phyloP scores from a whole-genome alignment of 2,329 filamentous ascomycete genomes.

The Nannizziopsis barbatae region DNA sequence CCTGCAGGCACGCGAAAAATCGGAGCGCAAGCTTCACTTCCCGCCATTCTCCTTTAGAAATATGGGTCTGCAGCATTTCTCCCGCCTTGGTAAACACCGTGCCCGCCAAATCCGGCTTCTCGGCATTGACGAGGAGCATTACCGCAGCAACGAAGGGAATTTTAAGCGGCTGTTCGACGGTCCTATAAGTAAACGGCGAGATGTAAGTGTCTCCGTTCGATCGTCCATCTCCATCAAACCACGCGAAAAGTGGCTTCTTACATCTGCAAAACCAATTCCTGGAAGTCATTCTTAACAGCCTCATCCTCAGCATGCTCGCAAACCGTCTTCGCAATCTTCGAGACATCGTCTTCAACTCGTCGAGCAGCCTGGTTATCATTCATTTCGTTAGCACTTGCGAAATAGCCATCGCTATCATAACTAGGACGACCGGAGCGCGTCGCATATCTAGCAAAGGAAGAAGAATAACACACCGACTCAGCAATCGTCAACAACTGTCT shows the following conservation, averaged over 20 bases:
- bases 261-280: conserved; percentile 65
- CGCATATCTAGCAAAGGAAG: too few relatives aligned
- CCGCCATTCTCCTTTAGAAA: conserved; percentile 70
- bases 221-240: not conserved
- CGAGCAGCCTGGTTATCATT: conserved; percentile 46
- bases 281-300: conserved; percentile 61
- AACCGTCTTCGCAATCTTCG: conserved; percentile 61
- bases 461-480: conserved; percentile 47
- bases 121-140: conserved; percentile 64
- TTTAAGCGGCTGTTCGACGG: conserved; percentile 88
- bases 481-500: conserved; percentile 70
- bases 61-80: conserved; percentile 52
- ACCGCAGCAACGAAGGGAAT: conserved; percentile 88
- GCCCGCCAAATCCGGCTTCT: conserved; percentile 62
- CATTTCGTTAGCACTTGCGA: not conserved
- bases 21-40: conserved; percentile 83
- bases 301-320: conserved; percentile 78
- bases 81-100: conserved; percentile 57
- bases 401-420: too few relatives aligned
- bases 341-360: conserved; percentile 66
- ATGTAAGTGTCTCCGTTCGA: conserved; percentile 2
- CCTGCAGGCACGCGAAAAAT: conserved; percentile 77
- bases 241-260: conserved; percentile 28
- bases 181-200: conserved; percentile 31
- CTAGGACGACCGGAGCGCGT: too few relatives aligned